Percentiles rank a stretch among this genome's conserved stretches.
These are phyloP conservation scores for Cupressus sempervirens DNA, from an alignment of 75 land plant genomes.

Conservation along the genomic window DNA sequence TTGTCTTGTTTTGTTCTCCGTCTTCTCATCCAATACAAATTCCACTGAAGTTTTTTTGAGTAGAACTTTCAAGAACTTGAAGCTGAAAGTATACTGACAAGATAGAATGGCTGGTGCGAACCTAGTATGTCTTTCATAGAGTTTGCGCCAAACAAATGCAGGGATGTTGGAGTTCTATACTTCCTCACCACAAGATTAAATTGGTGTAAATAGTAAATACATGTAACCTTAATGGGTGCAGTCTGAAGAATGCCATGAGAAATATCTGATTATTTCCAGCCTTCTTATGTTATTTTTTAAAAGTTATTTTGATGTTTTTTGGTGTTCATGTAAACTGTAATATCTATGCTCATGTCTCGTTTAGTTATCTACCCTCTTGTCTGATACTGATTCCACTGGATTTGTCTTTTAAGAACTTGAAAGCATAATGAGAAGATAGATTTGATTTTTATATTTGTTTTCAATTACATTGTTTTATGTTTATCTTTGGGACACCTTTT, in stretches of 20 bases:
- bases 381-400: neutral
- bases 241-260: too few species aligned
- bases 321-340: neutral
- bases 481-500: neutral
- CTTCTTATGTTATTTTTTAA: too few species aligned
- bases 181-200: too few species aligned
- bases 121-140: too few species aligned
- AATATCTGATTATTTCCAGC: too few species aligned
- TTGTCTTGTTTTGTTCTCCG: neutral
- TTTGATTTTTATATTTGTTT: too few species aligned
- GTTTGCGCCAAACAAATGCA: too few species aligned
- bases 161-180: too few species aligned
- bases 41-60: neutral
- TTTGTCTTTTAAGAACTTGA: neutral
- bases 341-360: neutral
- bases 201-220: too few species aligned
- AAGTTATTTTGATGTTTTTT: too few species aligned
- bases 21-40: neutral
- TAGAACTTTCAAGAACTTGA: neutral
- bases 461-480: neutral
- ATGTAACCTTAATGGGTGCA: too few species aligned
- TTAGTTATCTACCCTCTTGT: neutral
- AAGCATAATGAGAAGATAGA: neutral
- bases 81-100: neutral
- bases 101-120: neutral